phyloP scores from a whole-genome alignment of 176 grass and related monocot genomes.

The Oryza longistaminata region DNA sequence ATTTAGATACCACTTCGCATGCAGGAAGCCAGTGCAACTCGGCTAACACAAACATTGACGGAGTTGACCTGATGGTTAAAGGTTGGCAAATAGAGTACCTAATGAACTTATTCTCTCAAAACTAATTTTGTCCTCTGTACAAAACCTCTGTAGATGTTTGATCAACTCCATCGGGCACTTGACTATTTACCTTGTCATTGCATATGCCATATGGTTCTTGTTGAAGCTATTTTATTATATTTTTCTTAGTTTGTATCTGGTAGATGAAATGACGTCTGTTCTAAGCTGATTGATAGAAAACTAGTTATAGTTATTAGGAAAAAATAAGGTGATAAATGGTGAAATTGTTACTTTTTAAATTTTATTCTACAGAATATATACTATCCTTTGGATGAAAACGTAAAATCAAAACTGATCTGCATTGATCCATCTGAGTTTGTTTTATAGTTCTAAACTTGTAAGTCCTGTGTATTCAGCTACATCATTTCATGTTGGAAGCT shows the following conservation, averaged over 20 bases:
- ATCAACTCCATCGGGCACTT: slow-evolving; percentile 18
- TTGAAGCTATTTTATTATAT: not conserved
- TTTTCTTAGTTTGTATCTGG: not conserved
- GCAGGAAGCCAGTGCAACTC: slow-evolving; percentile 97
- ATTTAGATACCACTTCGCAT: slow-evolving; percentile 32
- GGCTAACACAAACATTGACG: slow-evolving; percentile 87
- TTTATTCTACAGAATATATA: not conserved
- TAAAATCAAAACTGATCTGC: not conserved
- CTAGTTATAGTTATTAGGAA: slow-evolving; percentile 10
- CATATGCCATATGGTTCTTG: not conserved
- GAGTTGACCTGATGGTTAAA: slow-evolving; percentile 98
- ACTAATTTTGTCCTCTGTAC: not conserved
- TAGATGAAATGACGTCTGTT: not conserved
- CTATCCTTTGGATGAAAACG: not conserved
- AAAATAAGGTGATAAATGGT: slow-evolving; percentile 7
- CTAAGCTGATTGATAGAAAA: slow-evolving; percentile 9
- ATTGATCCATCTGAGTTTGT: slow-evolving; percentile 23
- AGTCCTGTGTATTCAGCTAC: slow-evolving; percentile 5
- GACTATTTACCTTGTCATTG: slow-evolving; percentile 14
- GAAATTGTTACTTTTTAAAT: not conserved
- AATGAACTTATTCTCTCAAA: slow-evolving; percentile 22
- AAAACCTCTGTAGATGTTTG: not conserved
- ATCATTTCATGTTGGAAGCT: slow-evolving; percentile 31
- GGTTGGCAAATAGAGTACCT: slow-evolving; percentile 85
- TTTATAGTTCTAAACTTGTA: slow-evolving; percentile 11